Evolutionary conservation across 441 rosid species (phyloP).

Genomic region (Mallotus japonicus): DNA sequence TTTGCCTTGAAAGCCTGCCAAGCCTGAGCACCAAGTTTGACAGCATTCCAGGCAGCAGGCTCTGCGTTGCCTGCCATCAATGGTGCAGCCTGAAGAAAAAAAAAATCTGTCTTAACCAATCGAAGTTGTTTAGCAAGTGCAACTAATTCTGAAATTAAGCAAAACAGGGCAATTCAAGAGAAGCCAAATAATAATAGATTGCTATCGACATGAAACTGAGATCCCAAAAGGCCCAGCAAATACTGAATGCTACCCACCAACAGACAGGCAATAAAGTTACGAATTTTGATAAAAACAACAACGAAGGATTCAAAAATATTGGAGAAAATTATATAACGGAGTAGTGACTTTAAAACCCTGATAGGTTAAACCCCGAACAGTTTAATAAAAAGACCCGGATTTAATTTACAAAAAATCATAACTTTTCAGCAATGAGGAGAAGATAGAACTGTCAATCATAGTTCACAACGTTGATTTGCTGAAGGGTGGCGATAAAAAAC

Average conservation of each 20-base stretch:
- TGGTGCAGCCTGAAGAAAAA: conserved; percentile 49
- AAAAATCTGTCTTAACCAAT: too few relatives aligned
- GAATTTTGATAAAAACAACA: too few relatives aligned
- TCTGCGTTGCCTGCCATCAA: conserved; percentile 57
- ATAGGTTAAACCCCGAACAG: neutral
- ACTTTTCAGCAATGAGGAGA: neutral
- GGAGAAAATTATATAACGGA: too few relatives aligned
- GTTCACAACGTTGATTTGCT: too few relatives aligned
- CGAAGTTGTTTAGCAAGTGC: too few relatives aligned
- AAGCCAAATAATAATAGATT: too few relatives aligned
- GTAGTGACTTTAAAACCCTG: neutral
- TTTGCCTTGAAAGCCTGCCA: conserved; percentile 78
- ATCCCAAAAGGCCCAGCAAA: too few relatives aligned
- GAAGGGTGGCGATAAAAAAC: neutral
- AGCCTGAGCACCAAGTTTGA: conserved; percentile 61
- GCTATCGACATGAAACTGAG: too few relatives aligned
- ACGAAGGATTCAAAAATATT: too few relatives aligned
- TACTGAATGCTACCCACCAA: too few relatives aligned
- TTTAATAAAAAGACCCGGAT: neutral
- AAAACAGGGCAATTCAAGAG: too few relatives aligned
- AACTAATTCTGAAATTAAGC: too few relatives aligned
- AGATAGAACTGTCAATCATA: neutral
- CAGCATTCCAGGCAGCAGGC: conserved; percentile 65
- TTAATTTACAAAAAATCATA: neutral
- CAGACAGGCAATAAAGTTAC: neutral